These are phyloP conservation scores for Graphilbum ipis-grandicollis DNA, from an alignment of 2,329 filamentous ascomycete species.

Conservation along the genomic window DNA sequence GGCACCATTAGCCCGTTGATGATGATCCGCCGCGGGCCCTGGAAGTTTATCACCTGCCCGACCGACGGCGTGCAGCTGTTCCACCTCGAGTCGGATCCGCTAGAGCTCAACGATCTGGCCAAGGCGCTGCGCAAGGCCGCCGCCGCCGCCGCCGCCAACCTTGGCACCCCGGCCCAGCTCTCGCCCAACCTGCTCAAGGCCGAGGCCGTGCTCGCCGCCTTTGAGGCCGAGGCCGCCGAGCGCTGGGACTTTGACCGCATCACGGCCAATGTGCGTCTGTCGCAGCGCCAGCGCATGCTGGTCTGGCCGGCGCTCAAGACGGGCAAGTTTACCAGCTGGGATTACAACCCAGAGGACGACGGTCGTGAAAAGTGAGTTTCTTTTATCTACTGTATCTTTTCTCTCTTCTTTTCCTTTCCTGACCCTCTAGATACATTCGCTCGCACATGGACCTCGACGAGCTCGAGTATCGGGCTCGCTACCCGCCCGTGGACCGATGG, in stretches of 20 bases:
- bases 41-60: slow-evolving; percentile 83
- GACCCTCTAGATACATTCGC: slow-evolving; percentile 54
- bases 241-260: slow-evolving; percentile 75
- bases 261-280: slow-evolving; percentile 53
- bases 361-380: slow-evolving; percentile 42
- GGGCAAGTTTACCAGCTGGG: slow-evolving; percentile 68
- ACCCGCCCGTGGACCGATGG: slow-evolving; percentile 42
- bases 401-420: background rate
- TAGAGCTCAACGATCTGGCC: slow-evolving; percentile 61
- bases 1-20: slow-evolving; percentile 77
- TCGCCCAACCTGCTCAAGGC: slow-evolving; percentile 16
- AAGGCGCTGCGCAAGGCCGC: slow-evolving; percentile 22
- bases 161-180: slow-evolving; percentile 9
- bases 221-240: slow-evolving; percentile 52
- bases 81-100: slow-evolving; percentile 58
- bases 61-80: slow-evolving; percentile 73
- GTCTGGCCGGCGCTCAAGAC: slow-evolving; percentile 66
- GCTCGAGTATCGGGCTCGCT: slow-evolving; percentile 59
- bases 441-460: slow-evolving; percentile 68
- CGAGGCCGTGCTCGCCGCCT: slow-evolving; percentile 39
- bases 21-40: slow-evolving; percentile 80
- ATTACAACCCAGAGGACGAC: slow-evolving; percentile 60
- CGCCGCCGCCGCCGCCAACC: slow-evolving; percentile 10
- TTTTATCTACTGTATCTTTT: slow-evolving; percentile 4
- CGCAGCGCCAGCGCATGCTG: slow-evolving; percentile 62